Base-by-base conservation (phyloP, 306 rosid species). In the Medicago ruthenica region DNA sequence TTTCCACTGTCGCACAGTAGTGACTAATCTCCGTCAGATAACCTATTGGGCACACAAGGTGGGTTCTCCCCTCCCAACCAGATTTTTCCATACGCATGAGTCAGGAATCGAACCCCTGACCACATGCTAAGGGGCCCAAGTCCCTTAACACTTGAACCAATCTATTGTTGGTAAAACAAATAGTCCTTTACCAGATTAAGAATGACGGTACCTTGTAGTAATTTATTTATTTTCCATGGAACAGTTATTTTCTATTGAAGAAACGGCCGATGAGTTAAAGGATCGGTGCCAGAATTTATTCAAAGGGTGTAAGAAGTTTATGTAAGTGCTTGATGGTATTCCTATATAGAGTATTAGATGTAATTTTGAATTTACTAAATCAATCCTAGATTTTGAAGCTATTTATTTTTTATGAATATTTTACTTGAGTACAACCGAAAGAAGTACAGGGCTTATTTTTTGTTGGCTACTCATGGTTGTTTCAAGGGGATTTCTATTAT, bases 201-300 rank as follows among this genome's bases (percentile, higher is more conserved):
- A 21, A 36, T 58, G 68, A 61, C 24, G 47, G 36, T 40, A 48
- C 9, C 22, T 27, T 63, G 31, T 17, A 60, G 58, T 42, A n/a
- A 73, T 55, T 57, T 70, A 24, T 69, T 50, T 8, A 54, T 63
- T 71, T 78, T 76, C 42, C 24, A 0, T 83, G 80, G 81, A 57
- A 4, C 92, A 95, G 99, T 61, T 95, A 70, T 87, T 45, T 80
- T 83, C 91, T 79, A 77, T 92, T 50, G 97, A 90, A 77, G 91
- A 84, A 81, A 84, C 87, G 10, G 59, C 91, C 44, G 97, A 92
- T 44, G 97, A 90, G 81, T 54, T 95, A 84, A 89, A 87, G 71
- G 93, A 86, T 51, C 96, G 97, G 57, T 95, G 97, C 87, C 90
- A 87, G 71, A 84, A 76, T 3, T 78, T 95, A 67, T 84, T 70